Conservation (phyloP, 2,329 filamentous ascomycete species). For the Purpureocillium lavendulum region DNA sequence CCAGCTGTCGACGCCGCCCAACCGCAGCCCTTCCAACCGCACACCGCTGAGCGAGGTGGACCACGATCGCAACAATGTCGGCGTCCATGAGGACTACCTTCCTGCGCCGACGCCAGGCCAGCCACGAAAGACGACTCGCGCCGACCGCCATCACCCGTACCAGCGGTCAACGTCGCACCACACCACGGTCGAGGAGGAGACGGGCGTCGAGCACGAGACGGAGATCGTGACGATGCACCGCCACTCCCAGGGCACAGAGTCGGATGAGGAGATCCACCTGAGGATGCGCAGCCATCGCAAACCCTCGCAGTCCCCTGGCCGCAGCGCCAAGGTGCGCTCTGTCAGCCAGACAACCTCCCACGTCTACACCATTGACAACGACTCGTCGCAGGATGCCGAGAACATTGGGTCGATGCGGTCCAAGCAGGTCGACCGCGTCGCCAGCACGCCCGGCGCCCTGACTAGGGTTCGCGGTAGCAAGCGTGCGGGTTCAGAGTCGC, state of each 20-base stretch:
- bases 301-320: constrained; percentile 53
- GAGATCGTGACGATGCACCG: constrained; percentile 55
- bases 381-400: constrained; percentile 61
- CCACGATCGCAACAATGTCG: constrained; percentile 60
- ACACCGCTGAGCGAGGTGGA: constrained; percentile 92
- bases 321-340: constrained; percentile 56
- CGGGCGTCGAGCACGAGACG: constrained; percentile 46
- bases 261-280: constrained; percentile 76
- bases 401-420: constrained; percentile 55
- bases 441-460: constrained; percentile 46
- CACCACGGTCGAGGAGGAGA: constrained; percentile 37
- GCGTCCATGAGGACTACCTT: constrained; percentile 80
- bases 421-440: constrained; percentile 49
- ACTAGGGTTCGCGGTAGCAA: constrained; percentile 59
- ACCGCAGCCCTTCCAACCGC: constrained; percentile 65
- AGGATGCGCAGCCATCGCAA: constrained; percentile 64
- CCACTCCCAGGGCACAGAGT: constrained; percentile 55
- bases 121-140: constrained; percentile 77
- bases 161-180: constrained; percentile 44
- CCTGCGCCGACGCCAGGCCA: constrained; percentile 94
- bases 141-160: constrained; percentile 70
- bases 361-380: constrained; percentile 56
- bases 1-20: constrained; percentile 76
- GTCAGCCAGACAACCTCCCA: constrained; percentile 71
- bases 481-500: constrained; percentile 37